Evolutionary conservation across 2,329 filamentous ascomycete species (phyloP).

Genomic region (Aurifilum marmelostoma): DNA sequence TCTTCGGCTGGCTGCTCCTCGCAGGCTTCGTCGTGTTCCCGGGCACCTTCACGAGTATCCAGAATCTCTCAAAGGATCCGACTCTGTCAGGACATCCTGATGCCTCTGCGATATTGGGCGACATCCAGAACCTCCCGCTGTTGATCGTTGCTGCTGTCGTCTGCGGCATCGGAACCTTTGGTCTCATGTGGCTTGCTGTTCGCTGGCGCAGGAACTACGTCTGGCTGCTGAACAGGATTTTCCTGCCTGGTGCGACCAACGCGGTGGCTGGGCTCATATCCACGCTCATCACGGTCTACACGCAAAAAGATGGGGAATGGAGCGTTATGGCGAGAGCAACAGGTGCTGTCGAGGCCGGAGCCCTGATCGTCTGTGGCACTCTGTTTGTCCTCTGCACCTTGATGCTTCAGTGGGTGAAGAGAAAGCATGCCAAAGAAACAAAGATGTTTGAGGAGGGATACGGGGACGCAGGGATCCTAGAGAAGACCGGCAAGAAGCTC

Average conservation of each 20-base stretch:
- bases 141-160: slow-evolving; percentile 50
- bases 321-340: slow-evolving; percentile 32
- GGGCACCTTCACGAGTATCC: slow-evolving; percentile 51
- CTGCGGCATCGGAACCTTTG: slow-evolving; percentile 45
- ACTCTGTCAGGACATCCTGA: slow-evolving; percentile 2
- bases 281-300: slow-evolving; percentile 54
- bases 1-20: slow-evolving; percentile 53
- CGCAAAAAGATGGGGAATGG: slow-evolving; percentile 49
- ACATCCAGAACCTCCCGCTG: slow-evolving; percentile 36
- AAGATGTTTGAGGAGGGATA: slow-evolving; percentile 17
- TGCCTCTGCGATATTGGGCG: slow-evolving; percentile 11
- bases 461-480: slow-evolving; percentile 6
- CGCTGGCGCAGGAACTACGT: slow-evolving; percentile 53
- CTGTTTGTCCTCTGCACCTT: slow-evolving; percentile 17
- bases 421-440: slow-evolving; percentile 19
- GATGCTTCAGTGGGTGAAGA: slow-evolving; percentile 22
- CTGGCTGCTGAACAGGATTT: slow-evolving; percentile 56
- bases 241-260: slow-evolving; percentile 50
- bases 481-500: slow-evolving; percentile 16
- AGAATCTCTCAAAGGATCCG: slow-evolving; percentile 16
- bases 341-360: slow-evolving; percentile 19
- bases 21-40: slow-evolving; percentile 58
- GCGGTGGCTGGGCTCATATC: slow-evolving; percentile 54
- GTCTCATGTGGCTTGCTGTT: slow-evolving; percentile 47
- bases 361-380: slow-evolving; percentile 31